Conservation (phyloP, 2,329 filamentous ascomycete genomes). For the Dactylonectria macrodidyma region DNA sequence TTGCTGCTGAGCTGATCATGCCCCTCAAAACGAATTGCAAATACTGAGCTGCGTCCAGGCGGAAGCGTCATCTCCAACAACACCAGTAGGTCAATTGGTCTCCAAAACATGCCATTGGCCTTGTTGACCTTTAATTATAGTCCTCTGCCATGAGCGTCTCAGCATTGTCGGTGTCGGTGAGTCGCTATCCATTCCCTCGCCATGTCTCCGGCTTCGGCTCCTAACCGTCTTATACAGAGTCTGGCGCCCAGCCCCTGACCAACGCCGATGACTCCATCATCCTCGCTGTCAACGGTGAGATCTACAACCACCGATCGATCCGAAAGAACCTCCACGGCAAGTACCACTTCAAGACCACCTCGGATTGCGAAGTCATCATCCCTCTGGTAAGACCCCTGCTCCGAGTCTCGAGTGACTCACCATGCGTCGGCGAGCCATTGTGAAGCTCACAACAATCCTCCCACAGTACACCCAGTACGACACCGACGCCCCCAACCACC, state of each 20-base stretch:
- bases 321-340: constrained; percentile 87
- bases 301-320: constrained; percentile 98
- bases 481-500: constrained; percentile 90
- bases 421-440: not conserved
- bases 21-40: constrained; percentile 32
- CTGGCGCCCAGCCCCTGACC: constrained; percentile 94
- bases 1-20: constrained; percentile 44
- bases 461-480: constrained; percentile 92
- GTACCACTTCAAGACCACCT: constrained; percentile 98
- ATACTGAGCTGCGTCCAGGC: constrained; percentile 67
- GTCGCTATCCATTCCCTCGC: constrained; percentile 52
- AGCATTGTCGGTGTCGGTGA: constrained; percentile 97
- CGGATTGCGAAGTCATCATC: constrained; percentile 99
- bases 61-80: constrained; percentile 91
- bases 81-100: constrained; percentile 78
- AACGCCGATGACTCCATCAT: constrained; percentile 91
- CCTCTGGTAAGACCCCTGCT: constrained; percentile 79
- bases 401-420: constrained; percentile 17
- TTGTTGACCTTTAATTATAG: constrained; percentile 62
- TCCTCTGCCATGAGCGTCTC: constrained; percentile 96
- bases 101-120: not conserved
- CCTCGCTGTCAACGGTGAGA: constrained; percentile 98
- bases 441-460: constrained; percentile 33
- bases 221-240: constrained; percentile 71
- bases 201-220: constrained; percentile 9